Evolutionary conservation across 495 filamentous ascomycete genomes (phyloP), one percentile per base, ranked within the genome.

Genomic region (Choiromyces venosus): DNA sequence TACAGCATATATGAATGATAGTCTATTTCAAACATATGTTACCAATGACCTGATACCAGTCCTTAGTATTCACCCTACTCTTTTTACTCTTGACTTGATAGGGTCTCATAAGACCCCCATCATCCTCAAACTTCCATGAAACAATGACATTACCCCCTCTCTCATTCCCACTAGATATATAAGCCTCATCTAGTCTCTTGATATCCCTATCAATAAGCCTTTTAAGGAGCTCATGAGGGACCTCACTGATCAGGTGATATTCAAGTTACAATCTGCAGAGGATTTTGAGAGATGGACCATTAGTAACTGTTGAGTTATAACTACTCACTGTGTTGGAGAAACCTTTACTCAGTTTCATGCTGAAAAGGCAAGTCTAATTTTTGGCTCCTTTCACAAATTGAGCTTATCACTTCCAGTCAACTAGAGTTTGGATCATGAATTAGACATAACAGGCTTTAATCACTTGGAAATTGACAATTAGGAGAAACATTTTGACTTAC

Each of bases 111-210:
- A 56, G 40, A 72, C 70, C 37, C 70, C 29, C 16, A 21, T 9
- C 5, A 25, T 36, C 33, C 39, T 72, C 0, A 14, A 6, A n/a
- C n/a, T 37, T 38, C 25, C n/a, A 33, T 39, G 21, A 21, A 33
- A 68, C 37, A 9, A 52, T 39, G 4, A 69, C 14, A 69, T 70
- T 44, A 64, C 33, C 4, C 67, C 39, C n/a, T 65, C 71, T 36
- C 56, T 71, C n/a, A 70, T 73, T 37, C 67, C 65, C 6, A 66
- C 39, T 39, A 38, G 71, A 4, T 70, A 42, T 33, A 73, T 36
- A 0, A 29, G 71, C 16, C 37, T 73, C 37, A 33, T 73, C 4
- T 67, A 73, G 65, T 36, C 19, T 46, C 29, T 44, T 2, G 65
- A 67, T 67, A 67, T 36, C 16, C 25, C 65, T 29, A 33, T 67